These are phyloP conservation scores for Mytilinidion resinicola DNA, from an alignment of 495 filamentous ascomycete species.

Conservation along the genomic window DNA sequence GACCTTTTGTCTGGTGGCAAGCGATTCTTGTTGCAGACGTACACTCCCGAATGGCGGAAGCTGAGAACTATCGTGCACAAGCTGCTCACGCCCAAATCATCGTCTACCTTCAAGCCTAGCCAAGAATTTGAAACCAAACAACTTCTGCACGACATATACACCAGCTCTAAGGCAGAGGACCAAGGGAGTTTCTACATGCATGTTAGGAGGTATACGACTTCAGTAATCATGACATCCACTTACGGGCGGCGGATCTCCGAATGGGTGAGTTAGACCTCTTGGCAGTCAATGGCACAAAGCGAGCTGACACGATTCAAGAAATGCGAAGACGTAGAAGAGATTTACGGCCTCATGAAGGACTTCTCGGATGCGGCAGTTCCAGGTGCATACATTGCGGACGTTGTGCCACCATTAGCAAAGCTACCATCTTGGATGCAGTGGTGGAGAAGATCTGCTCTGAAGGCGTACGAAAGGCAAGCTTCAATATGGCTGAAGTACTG, in stretches of 20 bases:
- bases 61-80: constrained; percentile 35
- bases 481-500: constrained; percentile 8
- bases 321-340: constrained; percentile 11
- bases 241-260: not conserved
- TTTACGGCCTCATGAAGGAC: too few species aligned
- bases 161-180: constrained; percentile 13
- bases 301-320: constrained; percentile 3
- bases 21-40: constrained; percentile 42
- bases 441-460: constrained; percentile 3
- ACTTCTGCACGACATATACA: constrained; percentile 47
- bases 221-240: constrained; percentile 5
- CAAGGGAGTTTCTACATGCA: constrained; percentile 28
- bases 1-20: constrained; percentile 22
- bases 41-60: constrained; percentile 41
- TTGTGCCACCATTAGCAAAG: constrained; percentile 20
- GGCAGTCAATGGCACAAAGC: not conserved
- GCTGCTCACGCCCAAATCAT: constrained; percentile 26
- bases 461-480: not conserved
- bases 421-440: constrained; percentile 30
- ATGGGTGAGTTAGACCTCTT: not conserved
- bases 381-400: constrained; percentile 28
- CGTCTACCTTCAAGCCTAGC: constrained; percentile 33
- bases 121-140: constrained; percentile 46
- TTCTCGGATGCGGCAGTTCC: not conserved
- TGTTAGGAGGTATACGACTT: constrained; percentile 2